These are phyloP conservation scores for Uncinocarpus reesii DNA, from an alignment of 2,329 filamentous ascomycete species.

Conservation along the genomic window DNA sequence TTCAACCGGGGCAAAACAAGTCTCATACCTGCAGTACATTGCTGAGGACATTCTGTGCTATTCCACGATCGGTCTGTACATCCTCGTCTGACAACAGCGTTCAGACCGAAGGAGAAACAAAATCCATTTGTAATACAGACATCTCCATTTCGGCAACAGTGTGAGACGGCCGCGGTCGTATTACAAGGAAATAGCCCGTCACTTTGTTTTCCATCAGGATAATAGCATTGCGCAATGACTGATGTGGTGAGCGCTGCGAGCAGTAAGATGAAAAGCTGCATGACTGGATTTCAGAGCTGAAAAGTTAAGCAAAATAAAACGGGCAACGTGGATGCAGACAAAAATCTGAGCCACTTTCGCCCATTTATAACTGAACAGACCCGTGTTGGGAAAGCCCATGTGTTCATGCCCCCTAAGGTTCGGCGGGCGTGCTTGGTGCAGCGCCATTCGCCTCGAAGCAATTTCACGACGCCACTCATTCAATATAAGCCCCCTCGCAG, in stretches of 20 bases:
- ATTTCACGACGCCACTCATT: not conserved
- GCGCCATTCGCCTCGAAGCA: not conserved
- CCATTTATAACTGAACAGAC: too few relatives aligned
- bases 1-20: too few relatives aligned
- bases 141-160: conserved; percentile 3
- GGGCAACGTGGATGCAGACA: too few relatives aligned
- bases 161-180: not conserved
- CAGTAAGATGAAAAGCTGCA: not conserved
- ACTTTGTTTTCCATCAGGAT: conserved; percentile 1
- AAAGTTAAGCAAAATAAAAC: not conserved
- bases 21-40: not conserved
- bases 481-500: not conserved
- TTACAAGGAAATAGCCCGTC: conserved; percentile 1
- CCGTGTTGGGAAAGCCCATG: too few relatives aligned
- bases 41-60: not conserved
- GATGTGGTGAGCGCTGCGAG: not conserved
- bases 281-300: not conserved
- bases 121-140: conserved; percentile 5
- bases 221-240: conserved; percentile 1
- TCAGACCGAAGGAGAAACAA: conserved; percentile 4
- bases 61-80: conserved; percentile 2
- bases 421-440: not conserved
- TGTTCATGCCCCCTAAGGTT: not conserved
- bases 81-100: not conserved
- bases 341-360: too few relatives aligned